Evolutionary conservation across 257 asterid genomes (phyloP).

Genomic region (Solanum arcanum): DNA sequence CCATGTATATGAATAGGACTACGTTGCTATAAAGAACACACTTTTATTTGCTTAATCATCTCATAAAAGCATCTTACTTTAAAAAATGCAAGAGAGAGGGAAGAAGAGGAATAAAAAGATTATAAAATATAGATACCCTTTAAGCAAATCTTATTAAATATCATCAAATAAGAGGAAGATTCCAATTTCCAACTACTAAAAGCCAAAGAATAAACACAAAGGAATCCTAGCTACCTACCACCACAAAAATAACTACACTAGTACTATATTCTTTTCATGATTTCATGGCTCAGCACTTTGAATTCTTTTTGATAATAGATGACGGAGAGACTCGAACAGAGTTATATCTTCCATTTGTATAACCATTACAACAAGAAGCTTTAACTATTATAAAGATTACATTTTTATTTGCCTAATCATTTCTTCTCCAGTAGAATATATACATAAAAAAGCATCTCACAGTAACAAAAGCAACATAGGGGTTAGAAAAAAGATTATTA

Average conservation of each 20-base stretch:
- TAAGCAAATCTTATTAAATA: neutral
- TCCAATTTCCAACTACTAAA: neutral
- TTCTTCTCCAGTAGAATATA: neutral
- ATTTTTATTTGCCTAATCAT: neutral
- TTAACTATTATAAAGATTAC: neutral
- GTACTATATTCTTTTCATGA: neutral
- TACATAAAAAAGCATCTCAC: neutral
- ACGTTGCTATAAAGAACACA: neutral
- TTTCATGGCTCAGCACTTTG: neutral
- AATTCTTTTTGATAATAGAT: neutral
- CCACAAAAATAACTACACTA: neutral
- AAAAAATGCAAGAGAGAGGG: neutral
- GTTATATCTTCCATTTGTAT: neutral
- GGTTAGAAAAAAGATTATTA: neutral
- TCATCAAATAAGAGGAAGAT: neutral
- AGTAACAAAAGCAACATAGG: neutral
- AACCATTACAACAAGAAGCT: neutral
- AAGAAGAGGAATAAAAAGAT: neutral
- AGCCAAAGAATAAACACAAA: neutral
- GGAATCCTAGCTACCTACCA: neutral
- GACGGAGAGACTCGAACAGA: neutral
- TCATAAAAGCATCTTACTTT: neutral
- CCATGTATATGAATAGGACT: neutral
- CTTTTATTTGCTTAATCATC: neutral
- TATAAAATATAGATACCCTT: neutral